Conservation (phyloP, 1,284 basidiomycete species). For the Ganoderma boninense region DNA sequence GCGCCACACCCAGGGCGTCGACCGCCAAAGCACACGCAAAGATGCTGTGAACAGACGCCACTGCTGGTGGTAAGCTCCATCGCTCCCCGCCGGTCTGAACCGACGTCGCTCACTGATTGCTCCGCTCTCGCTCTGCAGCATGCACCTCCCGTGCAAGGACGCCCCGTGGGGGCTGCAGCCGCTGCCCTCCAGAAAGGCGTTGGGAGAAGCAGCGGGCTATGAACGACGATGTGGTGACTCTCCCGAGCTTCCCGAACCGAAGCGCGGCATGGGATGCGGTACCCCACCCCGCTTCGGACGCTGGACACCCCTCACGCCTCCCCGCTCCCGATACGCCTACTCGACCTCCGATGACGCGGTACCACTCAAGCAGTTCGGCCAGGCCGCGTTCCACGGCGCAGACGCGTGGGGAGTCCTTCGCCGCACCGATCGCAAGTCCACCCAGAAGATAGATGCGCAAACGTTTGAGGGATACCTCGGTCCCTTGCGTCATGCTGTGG, state of each 20-base stretch:
- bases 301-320: not conserved
- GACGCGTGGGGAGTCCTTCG: not conserved
- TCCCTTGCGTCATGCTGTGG: not conserved
- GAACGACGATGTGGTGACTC: too few relatives aligned
- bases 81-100: not conserved
- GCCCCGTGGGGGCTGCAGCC: too few relatives aligned
- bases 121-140: not conserved
- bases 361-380: slow-evolving; percentile 4
- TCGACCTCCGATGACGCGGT: not conserved
- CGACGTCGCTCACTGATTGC: too few relatives aligned
- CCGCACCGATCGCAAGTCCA: not conserved
- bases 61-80: not conserved
- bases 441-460: not conserved
- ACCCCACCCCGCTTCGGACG: not conserved
- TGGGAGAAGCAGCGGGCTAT: not conserved
- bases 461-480: not conserved
- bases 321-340: slow-evolving; percentile 1
- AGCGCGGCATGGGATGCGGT: not conserved
- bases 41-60: not conserved
- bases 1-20: not conserved
- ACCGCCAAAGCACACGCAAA: not conserved
- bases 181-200: not conserved
- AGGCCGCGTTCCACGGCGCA: slow-evolving; percentile 5
- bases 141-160: not conserved
- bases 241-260: not conserved